phyloP scores from a whole-genome alignment of 2,329 filamentous ascomycete genomes.

The Lecanicillium sp. region DNA sequence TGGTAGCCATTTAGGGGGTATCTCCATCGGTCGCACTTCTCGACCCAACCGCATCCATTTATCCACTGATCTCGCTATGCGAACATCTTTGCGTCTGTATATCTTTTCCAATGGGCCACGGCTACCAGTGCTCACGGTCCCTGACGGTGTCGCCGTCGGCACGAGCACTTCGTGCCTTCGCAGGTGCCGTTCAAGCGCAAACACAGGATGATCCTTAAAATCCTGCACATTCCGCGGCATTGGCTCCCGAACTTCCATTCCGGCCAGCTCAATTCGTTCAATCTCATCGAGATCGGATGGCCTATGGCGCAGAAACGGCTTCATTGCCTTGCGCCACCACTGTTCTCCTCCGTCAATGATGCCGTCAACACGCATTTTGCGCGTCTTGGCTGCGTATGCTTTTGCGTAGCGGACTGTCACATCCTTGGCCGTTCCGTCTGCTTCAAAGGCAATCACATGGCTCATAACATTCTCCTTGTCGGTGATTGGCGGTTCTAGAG shows the following conservation, averaged over 20 bases:
- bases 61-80: slow-evolving; percentile 67
- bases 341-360: slow-evolving; percentile 35
- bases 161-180: slow-evolving; percentile 74
- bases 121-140: slow-evolving; percentile 65
- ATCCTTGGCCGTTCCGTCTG: slow-evolving; percentile 69
- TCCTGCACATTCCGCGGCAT: slow-evolving; percentile 83
- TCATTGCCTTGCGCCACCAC: slow-evolving; percentile 48
- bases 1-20: slow-evolving; percentile 69
- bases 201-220: slow-evolving; percentile 79
- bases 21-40: slow-evolving; percentile 68
- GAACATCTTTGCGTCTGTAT: slow-evolving; percentile 75
- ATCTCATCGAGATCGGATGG: slow-evolving; percentile 67
- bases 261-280: slow-evolving; percentile 68
- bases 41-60: slow-evolving; percentile 88
- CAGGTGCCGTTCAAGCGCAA: slow-evolving; percentile 78
- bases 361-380: slow-evolving; percentile 67
- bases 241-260: slow-evolving; percentile 64
- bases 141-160: slow-evolving; percentile 60
- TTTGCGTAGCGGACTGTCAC: slow-evolving; percentile 85
- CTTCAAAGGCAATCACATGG: slow-evolving; percentile 82
- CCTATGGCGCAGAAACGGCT: slow-evolving; percentile 32
- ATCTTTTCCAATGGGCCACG: slow-evolving; percentile 62
- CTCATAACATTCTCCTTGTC: slow-evolving; percentile 69
- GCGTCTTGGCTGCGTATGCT: slow-evolving; percentile 83
- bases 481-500: slow-evolving; percentile 73